Base-by-base conservation (phyloP, 1,284 basidiomycete genomes). In the Chondrostereum purpureum region DNA sequence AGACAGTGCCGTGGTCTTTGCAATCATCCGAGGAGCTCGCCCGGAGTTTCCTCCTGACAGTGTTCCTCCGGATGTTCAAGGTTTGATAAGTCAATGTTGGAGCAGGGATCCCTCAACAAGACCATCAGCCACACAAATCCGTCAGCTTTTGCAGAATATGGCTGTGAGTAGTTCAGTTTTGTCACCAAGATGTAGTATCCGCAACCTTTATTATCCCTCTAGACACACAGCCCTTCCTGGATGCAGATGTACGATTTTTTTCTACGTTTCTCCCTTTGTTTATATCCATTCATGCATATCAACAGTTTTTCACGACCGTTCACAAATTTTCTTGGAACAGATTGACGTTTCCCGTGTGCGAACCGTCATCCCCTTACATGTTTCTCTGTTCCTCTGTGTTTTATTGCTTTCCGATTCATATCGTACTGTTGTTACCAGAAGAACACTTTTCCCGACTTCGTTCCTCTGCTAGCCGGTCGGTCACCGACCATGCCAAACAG, bases 1-100 rank as follows among this genome's bases (percentile, higher is more conserved):
- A 17, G 55, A 57, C 38, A 45, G 45, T n/a, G 36, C 51, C 8
- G 49, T 57, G 16, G 48, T 57, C 4, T 55, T 56, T 46, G 42
- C 41, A n/a, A 47, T 57, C 19, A 8, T 50, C 2, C 46, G 42
- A 21, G 52, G 49, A 3, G 46, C 50, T 14, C 47, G 55, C 0
- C 56, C 56, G 18, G 50, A 53, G 13, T 16, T 53, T 2, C 54
- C 53, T 2, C 5, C 36, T 40, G 24, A 52, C 5, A 18, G 33
- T 16, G 31, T 36, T 12, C n/a, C 17, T 17, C 18, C n/a, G n/a
- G 16, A n/a, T 20, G n/a, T 54, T 18, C 10, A 2, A 14, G 11
- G 20, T 21, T 40, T 60, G 39, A 27, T 61, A 2, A 4, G 50
- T 34, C 8, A 23, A 20, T 56, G 55, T 21, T 56, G 55, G 55